A percentile compares a stretch with the other conserved stretches of the same genome.
Conservation (phyloP, 371 early-diverging fungal species). For the Nematocida sp. region DNA sequence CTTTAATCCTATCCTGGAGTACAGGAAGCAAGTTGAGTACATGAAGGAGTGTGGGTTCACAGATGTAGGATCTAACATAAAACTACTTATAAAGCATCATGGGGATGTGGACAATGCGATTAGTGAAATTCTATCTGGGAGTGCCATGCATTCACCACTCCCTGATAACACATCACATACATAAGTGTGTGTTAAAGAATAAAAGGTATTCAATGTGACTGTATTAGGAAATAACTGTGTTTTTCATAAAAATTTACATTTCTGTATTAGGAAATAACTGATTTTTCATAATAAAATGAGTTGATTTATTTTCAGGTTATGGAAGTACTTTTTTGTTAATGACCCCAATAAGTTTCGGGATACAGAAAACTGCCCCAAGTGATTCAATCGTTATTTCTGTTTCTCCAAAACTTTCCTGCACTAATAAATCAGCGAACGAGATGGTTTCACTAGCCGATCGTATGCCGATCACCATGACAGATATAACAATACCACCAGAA, state of each 20-base stretch:
- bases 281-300: no score
- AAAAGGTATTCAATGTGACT: background rate
- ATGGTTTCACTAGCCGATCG: constrained; percentile 26
- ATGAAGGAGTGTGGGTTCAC: constrained; percentile 80
- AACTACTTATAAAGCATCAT: constrained; percentile 75
- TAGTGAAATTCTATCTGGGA: constrained; percentile 32
- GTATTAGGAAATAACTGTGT: no score
- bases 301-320: background rate
- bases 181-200: constrained; percentile 4
- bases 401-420: constrained; percentile 45
- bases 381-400: constrained; percentile 39
- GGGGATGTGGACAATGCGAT: constrained; percentile 73
- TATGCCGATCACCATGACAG: constrained; percentile 52
- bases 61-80: constrained; percentile 75
- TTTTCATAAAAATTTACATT: no score
- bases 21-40: constrained; percentile 74
- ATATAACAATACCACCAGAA: constrained; percentile 57
- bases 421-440: constrained; percentile 66
- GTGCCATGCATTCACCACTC: background rate
- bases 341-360: constrained; percentile 58
- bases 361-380: constrained; percentile 53
- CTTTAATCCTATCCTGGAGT: constrained; percentile 68
- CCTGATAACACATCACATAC: constrained; percentile 8
- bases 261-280: no score
- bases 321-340: constrained; percentile 61